Base-by-base conservation (phyloP, 805 yeast species). In the Candida parachauliodes region DNA sequence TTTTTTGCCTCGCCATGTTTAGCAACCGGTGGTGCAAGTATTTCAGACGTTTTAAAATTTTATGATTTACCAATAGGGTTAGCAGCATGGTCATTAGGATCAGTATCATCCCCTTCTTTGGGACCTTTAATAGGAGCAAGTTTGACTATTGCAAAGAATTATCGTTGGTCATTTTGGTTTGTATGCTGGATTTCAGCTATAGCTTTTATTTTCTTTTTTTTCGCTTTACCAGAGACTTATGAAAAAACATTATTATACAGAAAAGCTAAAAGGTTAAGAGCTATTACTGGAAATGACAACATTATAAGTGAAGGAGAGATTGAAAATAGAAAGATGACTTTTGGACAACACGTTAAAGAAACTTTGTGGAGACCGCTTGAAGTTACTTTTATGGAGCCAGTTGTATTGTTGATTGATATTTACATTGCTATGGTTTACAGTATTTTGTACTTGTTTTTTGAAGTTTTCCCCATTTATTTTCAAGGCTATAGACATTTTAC, bases 111-210 rank as follows among this genome's bases (percentile, higher is more conserved):
- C 26, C 81, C 81, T 1, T 62, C 69, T 9, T 32, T 74, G 15
- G 83, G 81, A 10, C 83, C 84, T 1, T 48, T 79, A 5, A 48
- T 79, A 29, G 83, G 83, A 26, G 72, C 79, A 8, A 66, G 70
- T 4, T 57, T 79, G 50, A 59, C 62, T 3, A 69, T 59, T n/a
- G 54, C 43, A 32, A 63, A 75, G 44, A 56, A 51, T 7, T 39
- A 50, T 44, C 65, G 79, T 50, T 76, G 73, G 71, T 56, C 70
- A 9, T 74, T 76, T 50, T 76, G 82, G 81, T 60, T 72, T 36
- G 39, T 72, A 49, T 46, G 65, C 37, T 66, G 70, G 41, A 14
- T 37, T 26, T 30, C 42, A 32, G 53, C 53, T 5, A 27, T 36
- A n/a, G 32, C 43, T 10, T 40, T 48, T 12, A 23, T 50, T 2